A percentile compares a stretch with the other conserved stretches of the same genome.
These are phyloP conservation scores for Metschnikowia henanensis DNA, from an alignment of 805 yeast species.

Conservation along the genomic window DNA sequence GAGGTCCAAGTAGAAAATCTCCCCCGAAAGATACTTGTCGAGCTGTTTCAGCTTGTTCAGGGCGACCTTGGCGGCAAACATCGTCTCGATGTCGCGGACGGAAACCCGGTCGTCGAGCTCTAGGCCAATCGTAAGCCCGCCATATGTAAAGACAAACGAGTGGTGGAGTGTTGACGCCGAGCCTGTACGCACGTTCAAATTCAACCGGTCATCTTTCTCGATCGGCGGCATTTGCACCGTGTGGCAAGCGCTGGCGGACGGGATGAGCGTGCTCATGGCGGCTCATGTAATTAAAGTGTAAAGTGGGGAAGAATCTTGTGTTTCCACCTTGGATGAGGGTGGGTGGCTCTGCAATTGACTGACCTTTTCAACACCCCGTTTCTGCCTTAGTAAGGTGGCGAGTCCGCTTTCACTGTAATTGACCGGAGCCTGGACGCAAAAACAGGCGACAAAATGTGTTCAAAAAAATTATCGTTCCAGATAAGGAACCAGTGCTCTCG, in stretches of 20 bases:
- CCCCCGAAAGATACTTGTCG: slow-evolving; percentile 55
- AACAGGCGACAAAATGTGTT: background rate
- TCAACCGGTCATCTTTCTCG: slow-evolving; percentile 52
- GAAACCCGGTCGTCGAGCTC: slow-evolving; percentile 41
- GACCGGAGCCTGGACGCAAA: background rate
- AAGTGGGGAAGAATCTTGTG: background rate
- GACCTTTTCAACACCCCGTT: too few species aligned
- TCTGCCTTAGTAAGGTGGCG: too few species aligned
- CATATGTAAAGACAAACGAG: slow-evolving; percentile 62
- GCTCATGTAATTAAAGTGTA: background rate
- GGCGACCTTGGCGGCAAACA: slow-evolving; percentile 33
- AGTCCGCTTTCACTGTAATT: too few species aligned
- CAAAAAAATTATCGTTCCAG: too few species aligned
- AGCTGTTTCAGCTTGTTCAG: slow-evolving; percentile 26
- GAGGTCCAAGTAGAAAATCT: slow-evolving; percentile 58
- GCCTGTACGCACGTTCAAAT: slow-evolving; percentile 66
- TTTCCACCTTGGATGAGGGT: background rate
- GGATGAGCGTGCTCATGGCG: slow-evolving; percentile 60
- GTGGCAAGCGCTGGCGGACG: slow-evolving; percentile 64
- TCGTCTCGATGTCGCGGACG: slow-evolving; percentile 36
- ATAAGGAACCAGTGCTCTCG: background rate
- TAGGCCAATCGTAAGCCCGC: slow-evolving; percentile 66
- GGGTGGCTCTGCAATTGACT: too few species aligned
- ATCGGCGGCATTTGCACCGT: slow-evolving; percentile 53
- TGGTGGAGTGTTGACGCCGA: slow-evolving; percentile 57